phyloP scores from a whole-genome alignment of 2,329 filamentous ascomycete genomes.

The Fusarium piperis region DNA sequence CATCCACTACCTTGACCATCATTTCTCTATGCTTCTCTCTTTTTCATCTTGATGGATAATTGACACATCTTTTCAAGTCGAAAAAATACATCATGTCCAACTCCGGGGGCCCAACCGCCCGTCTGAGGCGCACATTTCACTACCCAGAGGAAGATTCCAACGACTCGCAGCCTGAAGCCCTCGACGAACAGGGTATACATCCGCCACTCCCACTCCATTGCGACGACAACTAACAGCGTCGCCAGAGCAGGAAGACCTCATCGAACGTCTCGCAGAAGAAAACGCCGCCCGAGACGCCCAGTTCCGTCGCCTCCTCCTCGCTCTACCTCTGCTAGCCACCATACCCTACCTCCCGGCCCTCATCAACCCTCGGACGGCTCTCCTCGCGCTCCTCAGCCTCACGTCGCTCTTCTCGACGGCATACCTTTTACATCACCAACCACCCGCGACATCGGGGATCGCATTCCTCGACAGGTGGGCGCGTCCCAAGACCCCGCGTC shows the following conservation, averaged over 20 bases:
- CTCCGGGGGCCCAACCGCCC: conserved; percentile 55
- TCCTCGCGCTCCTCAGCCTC: conserved; percentile 67
- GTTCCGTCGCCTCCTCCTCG: conserved; percentile 67
- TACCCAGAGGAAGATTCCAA: conserved; percentile 71
- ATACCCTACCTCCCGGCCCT: conserved; percentile 61
- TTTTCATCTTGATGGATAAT: background rate
- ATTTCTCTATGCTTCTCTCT: background rate
- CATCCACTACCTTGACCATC: background rate
- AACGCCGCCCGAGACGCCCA: conserved; percentile 68
- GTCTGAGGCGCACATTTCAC: conserved; percentile 79
- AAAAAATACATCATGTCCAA: conserved; percentile 33
- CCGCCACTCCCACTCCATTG: background rate
- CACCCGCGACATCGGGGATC: conserved; percentile 65
- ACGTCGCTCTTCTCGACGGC: conserved; percentile 70
- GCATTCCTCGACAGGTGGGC: conserved; percentile 57
- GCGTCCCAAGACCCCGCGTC: conserved; percentile 38
- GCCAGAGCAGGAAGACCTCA: conserved; percentile 72
- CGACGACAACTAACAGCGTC: background rate
- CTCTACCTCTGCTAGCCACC: conserved; percentile 65
- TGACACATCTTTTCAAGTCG: background rate
- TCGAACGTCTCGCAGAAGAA: conserved; percentile 61
- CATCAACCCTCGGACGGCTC: conserved; percentile 47
- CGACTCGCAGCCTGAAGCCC: conserved; percentile 64
- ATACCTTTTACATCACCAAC: conserved; percentile 67
- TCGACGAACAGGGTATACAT: conserved; percentile 77